A percentile compares a stretch with the other conserved stretches of the same genome.
Conservation (phyloP, 1,284 basidiomycete genomes). For the Trichosporon sp. region DNA sequence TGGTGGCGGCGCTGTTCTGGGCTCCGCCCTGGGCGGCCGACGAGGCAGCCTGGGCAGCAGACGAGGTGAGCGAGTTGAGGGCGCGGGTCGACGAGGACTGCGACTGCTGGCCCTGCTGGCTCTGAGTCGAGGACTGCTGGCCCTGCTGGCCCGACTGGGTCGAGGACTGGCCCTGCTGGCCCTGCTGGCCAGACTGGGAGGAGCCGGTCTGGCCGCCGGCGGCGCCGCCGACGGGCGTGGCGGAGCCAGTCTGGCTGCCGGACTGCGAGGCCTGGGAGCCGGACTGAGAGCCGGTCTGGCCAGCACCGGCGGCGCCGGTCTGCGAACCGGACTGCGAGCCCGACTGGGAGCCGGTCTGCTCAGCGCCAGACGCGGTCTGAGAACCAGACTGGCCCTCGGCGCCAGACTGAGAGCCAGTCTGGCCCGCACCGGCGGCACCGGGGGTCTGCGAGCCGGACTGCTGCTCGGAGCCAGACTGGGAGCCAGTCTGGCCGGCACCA, state of each 20-base stretch:
- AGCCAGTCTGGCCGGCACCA: neutral
- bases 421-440: neutral
- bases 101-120: constrained; percentile 1
- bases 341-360: neutral
- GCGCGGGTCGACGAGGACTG: constrained; percentile 5
- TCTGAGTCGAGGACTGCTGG: constrained; percentile 2
- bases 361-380: neutral
- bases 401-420: neutral
- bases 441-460: neutral
- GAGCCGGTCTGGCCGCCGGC: constrained; percentile 2
- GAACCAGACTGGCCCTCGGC: neutral
- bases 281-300: neutral
- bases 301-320: constrained; percentile 1
- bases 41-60: neutral
- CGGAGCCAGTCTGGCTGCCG: neutral
- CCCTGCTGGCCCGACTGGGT: neutral
- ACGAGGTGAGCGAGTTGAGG: neutral
- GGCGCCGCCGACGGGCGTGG: too few relatives aligned
- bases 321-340: constrained; percentile 4
- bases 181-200: neutral
- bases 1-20: neutral
- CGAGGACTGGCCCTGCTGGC: neutral
- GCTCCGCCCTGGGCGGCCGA: neutral
- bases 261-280: neutral
- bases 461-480: neutral